Base-by-base conservation (phyloP, 495 filamentous ascomycete genomes). In the Xeromyces bisporus region DNA sequence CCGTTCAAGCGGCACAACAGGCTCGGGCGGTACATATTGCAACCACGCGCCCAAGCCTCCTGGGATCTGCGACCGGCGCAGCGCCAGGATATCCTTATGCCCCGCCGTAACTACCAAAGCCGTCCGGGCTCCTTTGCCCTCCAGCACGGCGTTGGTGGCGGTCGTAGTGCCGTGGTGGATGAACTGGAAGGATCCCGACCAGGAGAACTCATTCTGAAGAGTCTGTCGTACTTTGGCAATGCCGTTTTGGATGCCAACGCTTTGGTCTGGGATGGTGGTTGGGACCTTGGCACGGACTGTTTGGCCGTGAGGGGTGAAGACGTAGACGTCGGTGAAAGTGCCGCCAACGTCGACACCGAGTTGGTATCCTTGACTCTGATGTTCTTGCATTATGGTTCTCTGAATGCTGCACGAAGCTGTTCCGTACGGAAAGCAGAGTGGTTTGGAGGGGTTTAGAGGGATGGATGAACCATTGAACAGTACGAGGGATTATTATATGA, bases 291-390 rank as follows among this genome's bases (percentile, higher is more conserved):
- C 55, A 6, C 62, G 46, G 6, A 56, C 51, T 0, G 46, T 51
- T 6, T 53, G 37, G 2, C 59, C 55, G 7, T 52, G 34, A 5
- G 61, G 60, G 4, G 55, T 51, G 39, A 67, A 49, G 9, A 56
- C 55, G 28, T 49, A 58, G 2, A 66, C 50, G 29, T 67, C 63
- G 1, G 62, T 67, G 43, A 67, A 67, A 11, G 63, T 67, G 27
- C 63, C 56, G 11, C 55, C 58, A 4, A 62, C 54, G 26, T 62
- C 57, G 5, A 55, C 54, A 6, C 57, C 57, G 3, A 62, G 53
- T 15, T 52, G 47, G 30, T 51, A 53, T 6, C 43, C 46, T 3
- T 41, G 29, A 8, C 34, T 21, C 20, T 9, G 20, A 21, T 21
- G 5, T 21, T 4, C 20, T 21, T 21, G 20, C 20, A 21, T 21